Evolutionary conservation across 768 basidiomycete species (phyloP), one percentile per base, ranked within the genome.

Genomic region (Xerocomellus intermedius): DNA sequence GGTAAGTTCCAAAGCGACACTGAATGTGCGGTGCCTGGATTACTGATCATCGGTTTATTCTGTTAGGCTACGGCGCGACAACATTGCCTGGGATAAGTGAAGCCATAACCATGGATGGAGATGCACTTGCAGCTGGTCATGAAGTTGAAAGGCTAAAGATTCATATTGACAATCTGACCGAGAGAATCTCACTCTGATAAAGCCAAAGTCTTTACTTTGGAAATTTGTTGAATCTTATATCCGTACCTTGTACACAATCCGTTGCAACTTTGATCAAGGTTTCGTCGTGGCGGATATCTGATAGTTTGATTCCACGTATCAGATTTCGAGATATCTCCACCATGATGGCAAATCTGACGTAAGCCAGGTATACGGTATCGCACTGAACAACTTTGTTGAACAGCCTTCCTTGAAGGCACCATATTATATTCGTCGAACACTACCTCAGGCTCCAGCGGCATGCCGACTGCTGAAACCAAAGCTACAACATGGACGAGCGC

Each of bases 81-180:
- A 91, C 91, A 0, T 76, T 94, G 48, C 93, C 94, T 3, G 91
- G 79, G 14, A 71, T 95, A 32, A 87, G 87, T 0, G 93, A 95
- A 68, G 82, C 92, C 0, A 80, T 95, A 42, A 81, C 80, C 17
- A 76, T 86, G 42, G 89, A 94, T 50, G 75, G 79, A 61, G 86
- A 91, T 63, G 71, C 74, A 5, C 81, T 79, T 2, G 69, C 83
- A 50, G 87, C 86, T n/a, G 57, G 78, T 54, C 70, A 77, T 54
- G 91, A 94, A 71, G 82, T 78, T n/a, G 71, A 74, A 35, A 80
- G 89, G 51, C 71, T 93, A 60, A 73, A 74, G 49, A 64, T 59
- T 14, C 72, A 85, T 55, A 71, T 94, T 8, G 74, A 82, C 46
- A 73, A 72, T 33, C 73, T 90, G 53, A 75, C 79, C 1, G 66